A percentile compares a stretch with the other conserved stretches of the same genome.
phyloP scores from a whole-genome alignment of 2,329 filamentous ascomycete species.

The Trichoderma koningiopsis region DNA sequence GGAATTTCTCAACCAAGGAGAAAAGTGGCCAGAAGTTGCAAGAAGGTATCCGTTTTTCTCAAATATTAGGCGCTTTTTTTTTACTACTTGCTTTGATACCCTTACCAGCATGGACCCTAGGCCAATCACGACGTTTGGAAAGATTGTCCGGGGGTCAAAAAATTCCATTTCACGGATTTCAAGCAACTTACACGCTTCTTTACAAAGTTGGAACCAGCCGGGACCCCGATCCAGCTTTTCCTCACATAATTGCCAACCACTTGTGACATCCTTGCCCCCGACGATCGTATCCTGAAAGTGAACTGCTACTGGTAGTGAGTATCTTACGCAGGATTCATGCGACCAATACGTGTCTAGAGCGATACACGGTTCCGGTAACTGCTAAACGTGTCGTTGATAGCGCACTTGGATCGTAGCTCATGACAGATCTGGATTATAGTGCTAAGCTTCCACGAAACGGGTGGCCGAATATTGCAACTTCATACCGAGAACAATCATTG shows the following conservation, averaged over 20 bases:
- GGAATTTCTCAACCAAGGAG: background rate
- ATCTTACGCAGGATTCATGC: background rate
- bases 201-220: background rate
- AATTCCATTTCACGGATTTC: background rate
- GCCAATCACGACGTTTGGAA: background rate
- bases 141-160: background rate
- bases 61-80: background rate
- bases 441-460: background rate
- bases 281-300: background rate
- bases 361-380: constrained; percentile 5
- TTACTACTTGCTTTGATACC: background rate
- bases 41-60: background rate
- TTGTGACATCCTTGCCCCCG: background rate
- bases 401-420: background rate
- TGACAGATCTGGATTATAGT: background rate
- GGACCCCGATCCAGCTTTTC: background rate
- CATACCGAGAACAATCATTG: background rate
- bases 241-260: background rate
- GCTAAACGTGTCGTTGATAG: background rate
- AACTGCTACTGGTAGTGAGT: background rate
- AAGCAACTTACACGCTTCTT: background rate
- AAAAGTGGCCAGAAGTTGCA: background rate
- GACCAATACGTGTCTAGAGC: background rate
- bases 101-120: background rate
- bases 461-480: background rate